These are phyloP conservation scores for Ceratocystis cacaofunesta DNA, from an alignment of 2,329 filamentous ascomycete genomes.

Conservation along the genomic window DNA sequence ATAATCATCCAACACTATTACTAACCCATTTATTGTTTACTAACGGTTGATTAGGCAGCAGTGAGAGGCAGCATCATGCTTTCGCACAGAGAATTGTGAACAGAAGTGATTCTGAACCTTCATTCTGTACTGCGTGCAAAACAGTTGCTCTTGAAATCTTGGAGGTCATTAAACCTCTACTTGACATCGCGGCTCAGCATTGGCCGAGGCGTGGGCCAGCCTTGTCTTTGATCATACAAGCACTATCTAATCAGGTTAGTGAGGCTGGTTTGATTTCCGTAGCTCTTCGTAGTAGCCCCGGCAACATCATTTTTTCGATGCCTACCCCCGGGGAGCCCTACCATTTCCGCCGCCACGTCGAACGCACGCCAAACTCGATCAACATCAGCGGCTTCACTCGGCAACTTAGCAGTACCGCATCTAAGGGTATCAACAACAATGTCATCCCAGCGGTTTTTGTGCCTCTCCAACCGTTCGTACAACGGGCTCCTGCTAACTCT, in stretches of 20 bases:
- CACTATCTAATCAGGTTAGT: conserved; percentile 1
- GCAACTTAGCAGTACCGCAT: not conserved
- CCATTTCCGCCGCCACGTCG: conserved; percentile 7
- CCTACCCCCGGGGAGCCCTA: conserved; percentile 10
- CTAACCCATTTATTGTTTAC: too few species aligned
- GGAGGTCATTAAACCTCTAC: conserved; percentile 8
- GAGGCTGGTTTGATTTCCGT: conserved; percentile 11
- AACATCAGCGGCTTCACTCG: not conserved
- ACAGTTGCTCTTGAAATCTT: conserved; percentile 5
- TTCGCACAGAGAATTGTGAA: not conserved
- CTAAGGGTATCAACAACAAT: not conserved
- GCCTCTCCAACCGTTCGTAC: conserved; percentile 8
- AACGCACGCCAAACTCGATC: not conserved
- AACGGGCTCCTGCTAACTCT: not conserved
- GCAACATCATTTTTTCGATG: conserved; percentile 3
- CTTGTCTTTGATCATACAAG: conserved; percentile 1
- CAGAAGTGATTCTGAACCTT: not conserved
- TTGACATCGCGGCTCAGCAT: conserved; percentile 6
- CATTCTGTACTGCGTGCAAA: not conserved
- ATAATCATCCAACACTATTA: not conserved
- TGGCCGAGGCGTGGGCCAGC: conserved; percentile 9
- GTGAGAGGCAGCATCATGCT: not conserved
- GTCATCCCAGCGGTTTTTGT: conserved; percentile 1
- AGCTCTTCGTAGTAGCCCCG: conserved; percentile 7
- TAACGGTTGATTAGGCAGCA: not conserved